Base-by-base conservation (phyloP, 768 basidiomycete species). In the Boletellus ananiceps region DNA sequence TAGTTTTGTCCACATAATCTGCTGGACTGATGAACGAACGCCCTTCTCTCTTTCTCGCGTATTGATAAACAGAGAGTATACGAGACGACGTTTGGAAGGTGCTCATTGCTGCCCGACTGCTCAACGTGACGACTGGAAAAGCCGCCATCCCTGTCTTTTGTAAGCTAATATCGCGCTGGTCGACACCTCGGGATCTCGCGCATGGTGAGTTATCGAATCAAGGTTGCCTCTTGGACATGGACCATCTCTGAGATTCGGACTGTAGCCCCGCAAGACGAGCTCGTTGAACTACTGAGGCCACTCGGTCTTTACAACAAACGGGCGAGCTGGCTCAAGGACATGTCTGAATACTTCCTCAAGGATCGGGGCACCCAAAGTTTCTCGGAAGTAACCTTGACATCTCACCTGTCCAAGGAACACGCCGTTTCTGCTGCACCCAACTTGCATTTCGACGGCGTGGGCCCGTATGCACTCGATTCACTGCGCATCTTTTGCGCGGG, bases 391-490 rank as follows among this genome's bases (percentile, higher is more conserved):
- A 5, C 37, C 6, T 16, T 46, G 32, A 13, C 9, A 8, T 31
- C n/a, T 5, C 14, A 37, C 14, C 18, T 46, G 40, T 49, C 27
- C 3, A 37, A 46, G 2, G 37, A 38, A 25, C 2, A 5, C n/a
- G 12, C 23, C 1, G 23, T 15, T 7, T 74, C 75, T 2, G 60
- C 68, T 6, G 80, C 78, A 9, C 69, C 76, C 11, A 67, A 82
- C 46, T 78, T 80, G 35, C 76, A 82, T 56, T 73, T 83, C 23
- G 81, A 83, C 0, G 86, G 86, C 0, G 72, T 81, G 1, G 86
- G 88, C 0, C 69, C 71, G 3, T 90, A 89, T 51, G 88, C 88
- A 1, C 72, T 86, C 1, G 87, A 89, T 61, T 87, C 83, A 5
- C 86, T 86, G 57, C 75, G 84, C 35, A 86, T 89, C 16, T 89